Percentiles rank a stretch among this genome's conserved stretches.
Evolutionary conservation across 805 yeast genomes (phyloP).

Genomic region (Novakomyces olei): DNA sequence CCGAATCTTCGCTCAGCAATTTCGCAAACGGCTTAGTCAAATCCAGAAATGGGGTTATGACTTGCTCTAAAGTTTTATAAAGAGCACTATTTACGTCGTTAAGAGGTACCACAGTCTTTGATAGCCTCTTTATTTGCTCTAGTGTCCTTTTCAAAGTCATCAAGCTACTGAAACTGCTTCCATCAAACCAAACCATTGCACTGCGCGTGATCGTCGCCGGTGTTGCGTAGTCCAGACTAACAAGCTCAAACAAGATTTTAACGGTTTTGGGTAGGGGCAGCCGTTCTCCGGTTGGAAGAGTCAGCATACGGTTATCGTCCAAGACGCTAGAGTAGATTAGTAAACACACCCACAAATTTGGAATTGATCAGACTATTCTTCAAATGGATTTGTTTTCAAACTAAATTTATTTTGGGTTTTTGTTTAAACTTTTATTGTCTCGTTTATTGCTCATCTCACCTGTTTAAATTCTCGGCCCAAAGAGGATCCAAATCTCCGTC

Average conservation of each 20-base stretch:
- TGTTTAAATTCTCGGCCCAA: slow-evolving; percentile 79
- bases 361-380: no score
- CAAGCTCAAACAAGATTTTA: slow-evolving; percentile 55
- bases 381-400: no score
- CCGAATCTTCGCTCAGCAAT: no score
- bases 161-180: no score
- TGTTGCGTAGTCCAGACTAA: slow-evolving; percentile 42
- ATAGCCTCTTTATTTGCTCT: slow-evolving; percentile 7
- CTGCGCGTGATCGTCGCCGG: slow-evolving; percentile 86
- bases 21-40: no score
- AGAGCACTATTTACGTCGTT: neutral
- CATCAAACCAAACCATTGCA: slow-evolving; percentile 64
- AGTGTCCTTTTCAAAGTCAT: slow-evolving; percentile 11
- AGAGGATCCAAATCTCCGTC: slow-evolving; percentile 88
- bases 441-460: no score
- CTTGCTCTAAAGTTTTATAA: neutral
- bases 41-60: no score
- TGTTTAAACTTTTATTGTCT: no score
- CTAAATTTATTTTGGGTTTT: no score
- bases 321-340: no score
- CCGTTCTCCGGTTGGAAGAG: slow-evolving; percentile 80
- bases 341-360: no score
- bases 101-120: slow-evolving; percentile 9
- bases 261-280: slow-evolving; percentile 41
- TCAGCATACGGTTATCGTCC: slow-evolving; percentile 64